phyloP scores from a whole-genome alignment of 176 grass and related monocot species.

The bread wheat (Triticum aestivum) region DNA sequence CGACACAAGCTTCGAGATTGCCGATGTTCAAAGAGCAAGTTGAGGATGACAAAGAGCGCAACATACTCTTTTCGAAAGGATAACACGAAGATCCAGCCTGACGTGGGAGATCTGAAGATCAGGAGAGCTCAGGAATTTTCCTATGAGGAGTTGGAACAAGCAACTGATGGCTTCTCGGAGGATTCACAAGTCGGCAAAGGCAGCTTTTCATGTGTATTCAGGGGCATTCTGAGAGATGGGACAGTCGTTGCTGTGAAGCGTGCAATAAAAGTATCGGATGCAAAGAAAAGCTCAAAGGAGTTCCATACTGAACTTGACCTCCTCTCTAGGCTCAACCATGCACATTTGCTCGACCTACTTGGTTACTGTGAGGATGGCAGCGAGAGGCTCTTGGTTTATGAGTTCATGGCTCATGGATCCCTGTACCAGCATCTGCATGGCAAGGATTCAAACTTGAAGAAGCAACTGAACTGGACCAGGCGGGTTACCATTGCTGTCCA shows the following conservation, averaged over 20 bases:
- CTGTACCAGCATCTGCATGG: conserved; percentile 88
- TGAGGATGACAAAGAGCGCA: conserved; percentile 51
- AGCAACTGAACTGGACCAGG: conserved; percentile 74
- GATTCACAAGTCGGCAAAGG: conserved; percentile 88
- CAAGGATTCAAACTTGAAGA: conserved; percentile 69
- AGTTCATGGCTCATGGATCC: conserved; percentile 99
- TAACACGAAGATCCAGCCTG: conserved; percentile 68
- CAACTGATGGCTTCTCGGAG: conserved; percentile 71
- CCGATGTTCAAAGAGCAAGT: conserved; percentile 57
- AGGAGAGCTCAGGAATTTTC: conserved; percentile 79
- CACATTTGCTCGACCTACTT: conserved; percentile 90
- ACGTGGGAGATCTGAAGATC: conserved; percentile 87
- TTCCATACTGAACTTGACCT: conserved; percentile 94
- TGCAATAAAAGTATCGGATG: conserved; percentile 80
- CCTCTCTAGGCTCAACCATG: conserved; percentile 94
- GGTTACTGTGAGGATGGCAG: conserved; percentile 94
- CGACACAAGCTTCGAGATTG: conserved; percentile 66
- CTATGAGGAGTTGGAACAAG: conserved; percentile 86
- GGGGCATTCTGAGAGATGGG: conserved; percentile 81
- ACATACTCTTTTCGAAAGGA: conserved; percentile 86
- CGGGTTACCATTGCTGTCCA: conserved; percentile 96
- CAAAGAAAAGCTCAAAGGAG: conserved; percentile 95
- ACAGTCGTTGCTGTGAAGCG: conserved; percentile 91
- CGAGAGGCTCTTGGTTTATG: conserved; percentile 90
- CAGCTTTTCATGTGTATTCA: conserved; percentile 96